A percentile compares a stretch with the other conserved stretches of the same genome.
These are phyloP conservation scores for Lepidium sativum DNA, from an alignment of 345 rosid species.

Conservation along the genomic window DNA sequence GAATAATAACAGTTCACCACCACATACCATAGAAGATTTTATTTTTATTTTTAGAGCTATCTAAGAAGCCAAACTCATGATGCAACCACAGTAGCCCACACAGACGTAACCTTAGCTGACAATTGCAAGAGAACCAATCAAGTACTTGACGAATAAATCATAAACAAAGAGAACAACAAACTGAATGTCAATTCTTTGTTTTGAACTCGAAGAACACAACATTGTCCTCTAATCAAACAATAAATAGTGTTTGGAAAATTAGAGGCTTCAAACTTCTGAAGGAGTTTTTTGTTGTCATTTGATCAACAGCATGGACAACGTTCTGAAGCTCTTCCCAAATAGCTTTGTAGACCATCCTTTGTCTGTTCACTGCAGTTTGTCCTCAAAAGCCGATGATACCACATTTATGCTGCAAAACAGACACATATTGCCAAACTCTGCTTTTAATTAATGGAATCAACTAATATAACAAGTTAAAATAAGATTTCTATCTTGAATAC, in stretches of 20 bases:
- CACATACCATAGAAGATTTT: no score
- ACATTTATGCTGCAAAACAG: conserved; percentile 66
- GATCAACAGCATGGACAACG: conserved; percentile 90
- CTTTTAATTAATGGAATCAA: background rate
- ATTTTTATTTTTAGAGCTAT: no score
- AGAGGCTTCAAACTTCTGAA: conserved; percentile 39
- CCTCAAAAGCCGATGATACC: conserved; percentile 68
- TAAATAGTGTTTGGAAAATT: background rate
- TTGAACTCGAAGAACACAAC: background rate
- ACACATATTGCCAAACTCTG: background rate
- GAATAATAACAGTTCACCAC: no score
- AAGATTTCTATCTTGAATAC: background rate
- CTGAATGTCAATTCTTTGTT: background rate
- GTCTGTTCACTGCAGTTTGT: conserved; percentile 80
- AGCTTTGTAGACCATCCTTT: conserved; percentile 96
- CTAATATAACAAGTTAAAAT: background rate
- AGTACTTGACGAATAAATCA: no score
- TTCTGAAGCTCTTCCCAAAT: conserved; percentile 99
- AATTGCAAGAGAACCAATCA: no score
- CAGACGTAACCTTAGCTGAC: no score
- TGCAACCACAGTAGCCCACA: no score
- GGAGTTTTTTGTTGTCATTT: conserved; percentile 92
- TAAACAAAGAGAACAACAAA: no score
- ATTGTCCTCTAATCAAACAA: conserved; percentile 2
- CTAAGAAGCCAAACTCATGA: no score